Base-by-base conservation (phyloP, 768 basidiomycete genomes). In the Russula earlei region DNA sequence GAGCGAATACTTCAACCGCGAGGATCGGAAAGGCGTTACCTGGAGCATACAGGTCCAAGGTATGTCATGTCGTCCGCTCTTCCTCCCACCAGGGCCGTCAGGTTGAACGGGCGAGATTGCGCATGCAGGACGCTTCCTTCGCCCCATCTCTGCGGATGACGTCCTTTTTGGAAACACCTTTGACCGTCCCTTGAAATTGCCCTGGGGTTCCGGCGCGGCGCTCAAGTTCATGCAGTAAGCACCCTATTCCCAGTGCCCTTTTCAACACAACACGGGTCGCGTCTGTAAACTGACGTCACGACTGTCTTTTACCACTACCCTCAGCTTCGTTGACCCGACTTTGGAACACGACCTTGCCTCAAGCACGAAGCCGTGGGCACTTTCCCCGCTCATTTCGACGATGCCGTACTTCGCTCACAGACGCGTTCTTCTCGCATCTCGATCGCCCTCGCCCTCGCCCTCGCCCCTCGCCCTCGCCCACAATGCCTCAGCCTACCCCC, bases 31-130 rank as follows among this genome's bases (percentile, higher is more conserved):
- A 54, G 83, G 82, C 6, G 76, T 88, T 45, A 94, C 91, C 17
- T 96, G 92, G 90, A 91, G 88, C 67, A 89, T 96, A 41, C 90
- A 92, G 62, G 82, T 91, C 27, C 85, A 83, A 78, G 92, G 92
- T 87, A 52, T 47, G 77, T 64, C 5, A 6, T 19, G 29, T 1
- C n/a, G 17, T 29, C 11, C 24, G 22, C 11, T 15, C 6, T 9
- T 4, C 14, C 14, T 34, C 14, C 24, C 6, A 4, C 19, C 20
- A 7, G 0, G 3, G 24, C 10, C 5, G 19, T 20, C 29, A 22
- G 25, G 14, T 15, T 41, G 29, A 14, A 41, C 34, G 1, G 0
- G 10, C n/a, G 15, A 38, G 9, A n/a, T 42, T 42, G n/a, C 12
- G 34, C 45, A 25, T 10, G 29, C 57, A 88, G 87, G 85, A 64